Evolutionary conservation across 495 filamentous ascomycete species (phyloP), one percentile per base, ranked within the genome.

Genomic region (Aspergillus incahuasiensis): DNA sequence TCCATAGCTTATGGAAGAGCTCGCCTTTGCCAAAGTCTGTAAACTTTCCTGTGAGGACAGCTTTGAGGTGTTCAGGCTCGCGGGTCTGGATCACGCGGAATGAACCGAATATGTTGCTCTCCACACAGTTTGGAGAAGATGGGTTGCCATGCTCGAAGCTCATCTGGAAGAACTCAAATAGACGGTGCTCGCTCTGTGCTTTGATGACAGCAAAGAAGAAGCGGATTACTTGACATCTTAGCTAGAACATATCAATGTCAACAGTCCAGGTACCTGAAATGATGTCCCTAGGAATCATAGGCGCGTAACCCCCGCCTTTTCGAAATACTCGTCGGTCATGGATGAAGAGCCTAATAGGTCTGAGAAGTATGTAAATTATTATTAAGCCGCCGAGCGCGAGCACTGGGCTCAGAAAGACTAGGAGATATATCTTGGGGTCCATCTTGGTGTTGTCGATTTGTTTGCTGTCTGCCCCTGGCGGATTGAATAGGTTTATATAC

Each of bases 41-140:
- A 54, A 85, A 83, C 41, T 83, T 79, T 21, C 76, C 74, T 0
- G 81, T 76, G 35, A 84, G 66, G 7, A 84, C 63, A 6, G 79
- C 73, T 56, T 84, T 84, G 59, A 85, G 67, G 52, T 84, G 39
- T 11, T 44, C 46, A 35, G 54, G 46, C 3, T 56, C 54, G 3
- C 46, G 38, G 2, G 46, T 56, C 20, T 44, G 46, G 19, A 56
- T 30, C 6, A 50, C 54, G 24, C 46, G 46, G 19, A 42, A 49
- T 20, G 16, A 13, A 16, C 43, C 54, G 18, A 47, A 56, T 22
- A 56, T n/a, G 39, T 49, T 50, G 38, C 24, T 40, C 46, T 56
- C 46, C 45, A 56, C 54, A 15, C 54, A 50, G 24, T 56, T 56
- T 13, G 54, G 54, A 4, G 46, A 56, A 6, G 45, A 32, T 24